Percentiles rank a stretch among this genome's conserved stretches.
Conservation (phyloP, 805 yeast genomes). For the Komagataella mondaviorum region DNA sequence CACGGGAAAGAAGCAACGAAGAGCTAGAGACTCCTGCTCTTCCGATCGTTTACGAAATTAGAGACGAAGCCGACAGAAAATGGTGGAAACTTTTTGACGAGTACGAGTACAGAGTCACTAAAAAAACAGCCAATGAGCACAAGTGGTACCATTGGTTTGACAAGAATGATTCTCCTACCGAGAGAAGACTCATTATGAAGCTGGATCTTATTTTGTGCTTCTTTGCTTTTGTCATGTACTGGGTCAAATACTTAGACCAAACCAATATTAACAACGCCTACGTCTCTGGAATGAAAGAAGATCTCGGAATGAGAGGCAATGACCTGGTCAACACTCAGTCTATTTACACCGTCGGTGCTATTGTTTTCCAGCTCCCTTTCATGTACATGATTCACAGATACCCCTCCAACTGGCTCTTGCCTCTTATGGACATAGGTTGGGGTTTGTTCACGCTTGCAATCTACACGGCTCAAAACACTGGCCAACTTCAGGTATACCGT, state of each 20-base stretch:
- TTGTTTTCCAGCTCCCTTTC: slow-evolving; percentile 6
- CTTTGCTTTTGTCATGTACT: slow-evolving; percentile 41
- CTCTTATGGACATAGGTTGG: slow-evolving; percentile 15
- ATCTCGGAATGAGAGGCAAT: slow-evolving; percentile 36
- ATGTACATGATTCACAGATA: not conserved
- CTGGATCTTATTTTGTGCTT: slow-evolving; percentile 42
- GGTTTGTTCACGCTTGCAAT: slow-evolving; percentile 14
- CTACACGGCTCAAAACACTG: slow-evolving; percentile 21
- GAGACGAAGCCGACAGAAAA: slow-evolving; percentile 38
- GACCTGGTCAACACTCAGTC: slow-evolving; percentile 17
- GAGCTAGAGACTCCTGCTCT: not conserved
- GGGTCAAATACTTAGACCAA: slow-evolving; percentile 56
- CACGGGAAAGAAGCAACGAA: not conserved
- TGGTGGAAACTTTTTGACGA: slow-evolving; percentile 51
- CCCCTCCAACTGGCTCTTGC: slow-evolving; percentile 6
- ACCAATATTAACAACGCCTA: slow-evolving; percentile 53
- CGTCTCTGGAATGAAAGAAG: slow-evolving; percentile 50
- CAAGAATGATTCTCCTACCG: slow-evolving; percentile 33
- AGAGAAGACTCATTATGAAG: slow-evolving; percentile 32
- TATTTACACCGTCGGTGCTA: slow-evolving; percentile 22
- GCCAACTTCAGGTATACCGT: slow-evolving; percentile 43
- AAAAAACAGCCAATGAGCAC: slow-evolving; percentile 15
- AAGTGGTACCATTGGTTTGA: slow-evolving; percentile 46
- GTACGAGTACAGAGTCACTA: slow-evolving; percentile 40
- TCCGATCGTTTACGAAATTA: slow-evolving; percentile 20